A percentile compares a stretch with the other conserved stretches of the same genome.
phyloP scores from a whole-genome alignment of 192 early-diverging fungal species.

The Neocallimastix lanati region DNA sequence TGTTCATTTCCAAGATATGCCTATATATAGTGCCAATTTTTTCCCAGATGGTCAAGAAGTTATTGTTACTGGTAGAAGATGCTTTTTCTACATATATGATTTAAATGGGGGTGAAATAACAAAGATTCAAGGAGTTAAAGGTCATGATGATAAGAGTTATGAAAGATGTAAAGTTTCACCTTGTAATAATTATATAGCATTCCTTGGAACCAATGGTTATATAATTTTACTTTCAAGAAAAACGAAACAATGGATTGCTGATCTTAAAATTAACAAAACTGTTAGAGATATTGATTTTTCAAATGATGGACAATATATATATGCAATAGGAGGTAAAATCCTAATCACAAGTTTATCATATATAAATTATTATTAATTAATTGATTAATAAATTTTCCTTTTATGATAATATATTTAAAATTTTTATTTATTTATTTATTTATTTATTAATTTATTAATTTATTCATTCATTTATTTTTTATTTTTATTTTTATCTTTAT shows the following conservation, averaged over 20 bases:
- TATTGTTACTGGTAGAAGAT: slow-evolving; percentile 56
- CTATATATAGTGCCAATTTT: slow-evolving; percentile 60
- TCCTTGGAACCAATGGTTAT: slow-evolving; percentile 60
- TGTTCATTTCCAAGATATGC: slow-evolving; percentile 73
- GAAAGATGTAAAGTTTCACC: slow-evolving; percentile 53
- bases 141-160: slow-evolving; percentile 11
- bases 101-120: slow-evolving; percentile 57
- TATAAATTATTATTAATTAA: not conserved
- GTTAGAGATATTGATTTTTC: slow-evolving; percentile 58
- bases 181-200: slow-evolving; percentile 55
- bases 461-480: no score
- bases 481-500: no score
- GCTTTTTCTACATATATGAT: slow-evolving; percentile 69
- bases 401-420: not conserved
- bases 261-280: slow-evolving; percentile 78
- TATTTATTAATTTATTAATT: not conserved
- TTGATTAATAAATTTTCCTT: no score
- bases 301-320: slow-evolving; percentile 55
- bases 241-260: slow-evolving; percentile 77
- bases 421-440: slow-evolving; percentile 2
- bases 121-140: slow-evolving; percentile 50
- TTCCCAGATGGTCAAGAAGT: slow-evolving; percentile 54
- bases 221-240: slow-evolving; percentile 55
- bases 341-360: not conserved
- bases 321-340: slow-evolving; percentile 38